Conservation (phyloP, 495 filamentous ascomycete genomes). For the Xylaria curta region DNA sequence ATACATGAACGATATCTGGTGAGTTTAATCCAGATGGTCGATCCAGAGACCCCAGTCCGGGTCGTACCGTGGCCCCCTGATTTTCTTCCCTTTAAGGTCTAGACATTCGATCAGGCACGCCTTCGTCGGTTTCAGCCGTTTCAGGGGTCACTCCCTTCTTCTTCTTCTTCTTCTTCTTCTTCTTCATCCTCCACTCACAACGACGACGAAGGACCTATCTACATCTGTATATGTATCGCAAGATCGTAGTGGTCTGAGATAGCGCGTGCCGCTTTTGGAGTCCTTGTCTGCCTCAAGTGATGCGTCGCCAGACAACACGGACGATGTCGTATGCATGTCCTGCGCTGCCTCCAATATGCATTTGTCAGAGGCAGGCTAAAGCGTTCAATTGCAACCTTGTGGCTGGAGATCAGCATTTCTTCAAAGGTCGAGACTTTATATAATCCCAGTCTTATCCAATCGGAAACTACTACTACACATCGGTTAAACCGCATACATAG, state of each 20-base stretch:
- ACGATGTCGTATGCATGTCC: constrained; percentile 2
- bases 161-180: not conserved
- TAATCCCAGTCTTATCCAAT: constrained; percentile 18
- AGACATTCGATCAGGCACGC: constrained; percentile 6
- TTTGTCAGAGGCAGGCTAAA: constrained; percentile 21
- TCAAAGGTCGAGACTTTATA: constrained; percentile 9
- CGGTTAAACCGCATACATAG: constrained; percentile 28
- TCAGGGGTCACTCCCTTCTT: not conserved
- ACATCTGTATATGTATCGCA: no score
- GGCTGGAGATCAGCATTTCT: constrained; percentile 22
- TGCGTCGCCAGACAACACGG: not conserved
- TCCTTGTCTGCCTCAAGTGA: not conserved
- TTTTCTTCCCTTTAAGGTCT: not conserved
- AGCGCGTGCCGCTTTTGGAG: not conserved
- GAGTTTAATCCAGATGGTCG: not conserved
- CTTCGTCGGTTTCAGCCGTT: constrained; percentile 13
- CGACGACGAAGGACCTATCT: not conserved
- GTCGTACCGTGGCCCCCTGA: not conserved
- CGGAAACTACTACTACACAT: not conserved
- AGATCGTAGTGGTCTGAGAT: not conserved
- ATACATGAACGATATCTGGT: constrained; percentile 16
- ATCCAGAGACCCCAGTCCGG: constrained; percentile 9
- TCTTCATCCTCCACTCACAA: not conserved
- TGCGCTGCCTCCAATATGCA: constrained; percentile 15
- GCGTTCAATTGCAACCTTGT: constrained; percentile 22